These are phyloP conservation scores for Pneumocystis murina DNA, from an alignment of 1,139 yeast genomes.

Conservation along the genomic window DNA sequence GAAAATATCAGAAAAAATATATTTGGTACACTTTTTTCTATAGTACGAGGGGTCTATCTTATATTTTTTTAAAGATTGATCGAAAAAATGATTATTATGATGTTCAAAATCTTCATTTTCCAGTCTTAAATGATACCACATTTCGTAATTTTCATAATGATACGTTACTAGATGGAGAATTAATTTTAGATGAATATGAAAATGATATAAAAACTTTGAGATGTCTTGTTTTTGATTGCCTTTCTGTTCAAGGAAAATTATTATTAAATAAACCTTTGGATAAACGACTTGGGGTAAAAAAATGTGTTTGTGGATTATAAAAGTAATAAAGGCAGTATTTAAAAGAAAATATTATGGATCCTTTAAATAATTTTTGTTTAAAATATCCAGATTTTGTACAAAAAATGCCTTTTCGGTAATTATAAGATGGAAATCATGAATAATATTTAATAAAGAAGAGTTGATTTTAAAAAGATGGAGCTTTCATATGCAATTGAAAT, in stretches of 20 bases:
- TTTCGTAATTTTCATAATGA: constrained; percentile 61
- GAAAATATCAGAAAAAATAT: constrained; percentile 44
- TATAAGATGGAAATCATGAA: not conserved
- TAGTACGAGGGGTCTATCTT: not conserved
- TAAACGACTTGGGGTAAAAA: constrained; percentile 53
- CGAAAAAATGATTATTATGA: constrained; percentile 75
- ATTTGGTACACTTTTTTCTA: constrained; percentile 22
- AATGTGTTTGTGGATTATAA: not conserved
- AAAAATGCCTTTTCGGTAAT: constrained; percentile 53
- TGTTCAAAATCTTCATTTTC: constrained; percentile 67
- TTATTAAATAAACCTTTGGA: constrained; percentile 57
- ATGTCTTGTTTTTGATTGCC: constrained; percentile 79
- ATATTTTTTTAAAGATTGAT: constrained; percentile 33
- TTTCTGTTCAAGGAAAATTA: constrained; percentile 63
- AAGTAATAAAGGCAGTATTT: constrained; percentile 28
- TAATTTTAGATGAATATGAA: constrained; percentile 43
- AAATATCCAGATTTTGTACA: constrained; percentile 57
- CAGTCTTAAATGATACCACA: constrained; percentile 34
- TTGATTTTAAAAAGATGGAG: constrained; percentile 77
- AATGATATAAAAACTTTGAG: constrained; percentile 46
- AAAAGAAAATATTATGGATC: constrained; percentile 66
- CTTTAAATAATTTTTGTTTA: constrained; percentile 56
- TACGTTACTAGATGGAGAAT: constrained; percentile 83
- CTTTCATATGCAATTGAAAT: constrained; percentile 62
- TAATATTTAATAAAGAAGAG: constrained; percentile 21